Evolutionary conservation across 139 green algal genomes (phyloP).

Genomic region (Micractinium sp.): DNA sequence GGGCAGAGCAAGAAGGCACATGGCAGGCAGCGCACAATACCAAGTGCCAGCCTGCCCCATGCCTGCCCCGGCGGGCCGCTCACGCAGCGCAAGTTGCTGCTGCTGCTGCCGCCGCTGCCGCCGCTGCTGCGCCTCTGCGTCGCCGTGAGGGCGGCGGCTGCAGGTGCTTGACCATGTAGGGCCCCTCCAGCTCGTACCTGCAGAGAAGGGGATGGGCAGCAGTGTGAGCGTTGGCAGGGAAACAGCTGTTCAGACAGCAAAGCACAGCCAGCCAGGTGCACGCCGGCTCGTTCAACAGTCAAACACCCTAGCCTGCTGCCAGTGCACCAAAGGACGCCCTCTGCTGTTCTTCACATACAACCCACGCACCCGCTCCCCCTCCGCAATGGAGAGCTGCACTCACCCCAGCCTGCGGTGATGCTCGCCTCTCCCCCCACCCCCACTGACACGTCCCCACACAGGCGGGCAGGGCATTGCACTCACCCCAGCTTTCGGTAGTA

Average conservation of each 20-base stretch:
- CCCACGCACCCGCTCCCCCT: too few relatives aligned
- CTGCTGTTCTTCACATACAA: too few relatives aligned
- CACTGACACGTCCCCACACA: background rate
- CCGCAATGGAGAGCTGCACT: too few relatives aligned
- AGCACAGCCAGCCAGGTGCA: background rate
- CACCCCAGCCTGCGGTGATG: too few relatives aligned
- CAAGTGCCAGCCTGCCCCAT: background rate
- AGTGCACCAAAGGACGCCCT: too few relatives aligned
- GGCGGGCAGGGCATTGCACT: background rate
- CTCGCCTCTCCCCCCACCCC: background rate
- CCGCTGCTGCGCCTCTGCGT: background rate
- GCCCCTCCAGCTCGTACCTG: conserved; percentile 93
- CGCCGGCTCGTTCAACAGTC: too few relatives aligned
- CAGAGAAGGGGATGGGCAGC: background rate
- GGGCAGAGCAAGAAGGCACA: background rate
- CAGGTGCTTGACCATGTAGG: conserved; percentile 93
- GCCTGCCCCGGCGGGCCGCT: background rate
- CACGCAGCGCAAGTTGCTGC: background rate
- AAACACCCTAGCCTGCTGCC: too few relatives aligned
- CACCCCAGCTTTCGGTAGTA: conserved; percentile 93
- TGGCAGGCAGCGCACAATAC: background rate
- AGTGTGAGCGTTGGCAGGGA: background rate
- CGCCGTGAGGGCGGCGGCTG: conserved; percentile 1
- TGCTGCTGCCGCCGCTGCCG: background rate
- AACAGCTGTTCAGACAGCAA: background rate